Conservation (phyloP, 2,329 filamentous ascomycete genomes). For the Fusarium praegraminearum region DNA sequence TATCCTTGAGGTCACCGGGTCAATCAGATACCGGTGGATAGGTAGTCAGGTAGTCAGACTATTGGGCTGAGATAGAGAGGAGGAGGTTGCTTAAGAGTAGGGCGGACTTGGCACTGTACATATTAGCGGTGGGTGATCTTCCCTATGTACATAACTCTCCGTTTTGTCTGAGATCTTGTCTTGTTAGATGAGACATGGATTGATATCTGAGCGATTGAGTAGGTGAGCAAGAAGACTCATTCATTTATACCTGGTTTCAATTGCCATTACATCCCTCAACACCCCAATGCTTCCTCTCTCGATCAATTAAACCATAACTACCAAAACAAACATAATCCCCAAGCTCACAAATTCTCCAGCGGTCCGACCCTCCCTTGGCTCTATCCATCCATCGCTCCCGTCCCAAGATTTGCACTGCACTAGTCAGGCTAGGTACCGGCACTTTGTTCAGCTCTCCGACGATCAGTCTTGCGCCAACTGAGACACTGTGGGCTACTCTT, state of each 20-base stretch:
- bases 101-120: not conserved
- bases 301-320: not conserved
- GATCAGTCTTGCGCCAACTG: slow-evolving; percentile 15
- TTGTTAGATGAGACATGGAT: slow-evolving; percentile 6
- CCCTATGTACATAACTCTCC: not conserved
- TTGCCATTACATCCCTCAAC: not conserved
- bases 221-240: not conserved
- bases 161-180: slow-evolving; percentile 20
- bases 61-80: slow-evolving; percentile 3
- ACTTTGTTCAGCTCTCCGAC: slow-evolving; percentile 8
- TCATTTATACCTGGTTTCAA: not conserved
- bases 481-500: slow-evolving; percentile 13
- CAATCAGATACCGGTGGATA: not conserved
- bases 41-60: not conserved
- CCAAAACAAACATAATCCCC: not conserved
- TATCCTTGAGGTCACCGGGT: slow-evolving; percentile 3
- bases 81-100: not conserved
- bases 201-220: not conserved
- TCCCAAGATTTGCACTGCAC: not conserved
- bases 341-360: not conserved
- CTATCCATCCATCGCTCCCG: slow-evolving; percentile 1
- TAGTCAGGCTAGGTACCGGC: slow-evolving; percentile 8
- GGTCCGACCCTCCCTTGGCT: slow-evolving; percentile 14
- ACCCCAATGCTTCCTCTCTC: not conserved
- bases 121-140: not conserved